Base-by-base conservation (phyloP, 2,329 filamentous ascomycete species). In the Rutstroemia sp. region DNA sequence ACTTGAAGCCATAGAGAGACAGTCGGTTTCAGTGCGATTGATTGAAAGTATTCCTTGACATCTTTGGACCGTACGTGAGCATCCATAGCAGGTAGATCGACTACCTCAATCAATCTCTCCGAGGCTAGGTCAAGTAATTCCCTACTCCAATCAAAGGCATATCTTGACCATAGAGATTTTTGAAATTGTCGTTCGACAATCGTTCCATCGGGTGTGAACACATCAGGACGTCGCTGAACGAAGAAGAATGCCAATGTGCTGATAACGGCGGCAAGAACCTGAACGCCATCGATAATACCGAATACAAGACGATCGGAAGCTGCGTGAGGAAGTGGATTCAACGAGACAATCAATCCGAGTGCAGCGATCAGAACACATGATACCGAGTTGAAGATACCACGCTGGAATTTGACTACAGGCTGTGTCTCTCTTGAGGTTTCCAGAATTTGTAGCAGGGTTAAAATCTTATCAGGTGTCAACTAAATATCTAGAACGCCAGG, bases 121-220 rank as follows among this genome's bases (percentile, higher is more conserved):
- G 72, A 71, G 2, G 84, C 82, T 25, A 77, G 68, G 1, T 71
- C 67, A 16, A 91, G 74, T 0, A 89, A 63, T 1, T 72, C 69
- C 2, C 67, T 69, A 1, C 79, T 75, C 87, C 87, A 92, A 54
- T 73, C 72, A 72, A 83, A 91, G 5, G 81, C 87, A 65, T 82
- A 81, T 54, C 81, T 79, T 52, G 72, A 77, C 56, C 85, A 75
- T 2, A 82, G 77, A 3, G 83, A 82, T 2, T 75, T 75, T 0
- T 83, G 85, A 62, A 76, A 77, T 69, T 86, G 77, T n/a, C 74
- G 73, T 63, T 92, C 87, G 27, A 92, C 84, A 6, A 76, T 64
- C 53, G 76, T 73, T 18, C 63, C 64, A 44, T 76, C 81, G 25
- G 83, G 68, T 62, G 62, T 79, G 64, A 77, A 87, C 23, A 90